Base-by-base conservation (phyloP, 768 basidiomycete species). In the Phanerochaete carnosa region DNA sequence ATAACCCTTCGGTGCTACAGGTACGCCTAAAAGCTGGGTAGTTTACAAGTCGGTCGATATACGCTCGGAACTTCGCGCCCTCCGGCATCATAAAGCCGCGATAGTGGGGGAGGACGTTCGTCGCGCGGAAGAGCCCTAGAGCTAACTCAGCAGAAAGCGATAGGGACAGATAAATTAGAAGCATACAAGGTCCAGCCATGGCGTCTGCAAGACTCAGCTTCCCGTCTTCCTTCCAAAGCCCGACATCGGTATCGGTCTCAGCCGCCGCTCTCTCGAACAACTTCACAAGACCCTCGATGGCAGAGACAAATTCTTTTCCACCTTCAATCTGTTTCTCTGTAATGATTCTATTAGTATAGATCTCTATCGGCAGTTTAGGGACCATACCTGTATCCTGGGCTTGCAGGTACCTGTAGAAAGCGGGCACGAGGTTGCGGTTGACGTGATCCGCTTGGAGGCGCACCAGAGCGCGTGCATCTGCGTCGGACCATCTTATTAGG, bases 401-500 rank as follows among this genome's bases (percentile, higher is more conserved):
- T 74, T 91, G 89, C 29, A 92, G 78, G 65, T 79, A 90, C 29
- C 88, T 83, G 66, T 90, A 90, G 72, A 91, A 92, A 0, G 86
- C 79, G 7, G 90, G 89, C 2, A 92, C 79, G 43, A 91, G 69
- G 8, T 73, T 68, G 3, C 89, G 85, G 59, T 81, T 86, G 70
- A 88, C 76, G 65, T 87, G 83, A 71, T 91, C 89, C 12, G 80
- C 76, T 69, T 90, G 86, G 16, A 91, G 81, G 15, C 87, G 83
- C 15, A 86, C 79, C 22, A 90, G 77, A 3, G 84, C 87, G 0
- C 87, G 80, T 0, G 87, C 84, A 70, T 90, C 89, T 90, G 62
- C 29, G 19, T 22, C 54, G 1, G 1, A 26, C 4, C 6, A 30
- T 8, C 8, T 35, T 53, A 37, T 37, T 29, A 33, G 23, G 22